phyloP scores from a whole-genome alignment of 139 green algal genomes.

The Medakamo hakoo region DNA sequence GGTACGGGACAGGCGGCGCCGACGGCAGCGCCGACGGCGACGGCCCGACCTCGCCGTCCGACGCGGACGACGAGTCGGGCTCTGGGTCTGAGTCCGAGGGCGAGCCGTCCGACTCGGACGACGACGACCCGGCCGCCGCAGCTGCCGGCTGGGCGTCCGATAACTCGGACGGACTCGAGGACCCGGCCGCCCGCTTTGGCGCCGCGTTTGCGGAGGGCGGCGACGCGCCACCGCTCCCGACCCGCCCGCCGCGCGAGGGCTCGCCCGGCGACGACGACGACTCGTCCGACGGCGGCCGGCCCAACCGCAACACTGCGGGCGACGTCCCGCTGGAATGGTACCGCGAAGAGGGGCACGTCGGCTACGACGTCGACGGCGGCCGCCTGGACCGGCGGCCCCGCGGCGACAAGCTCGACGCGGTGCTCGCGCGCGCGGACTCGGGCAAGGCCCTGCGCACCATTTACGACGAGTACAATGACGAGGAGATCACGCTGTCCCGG shows the following conservation, averaged over 20 bases:
- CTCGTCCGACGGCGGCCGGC: slow-evolving; percentile 84
- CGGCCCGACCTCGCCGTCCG: background rate
- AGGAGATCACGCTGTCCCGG: slow-evolving; percentile 75
- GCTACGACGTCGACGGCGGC: slow-evolving; percentile 66
- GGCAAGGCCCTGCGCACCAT: slow-evolving; percentile 30
- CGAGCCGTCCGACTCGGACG: background rate
- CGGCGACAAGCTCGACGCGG: slow-evolving; percentile 55
- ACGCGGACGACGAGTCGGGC: background rate
- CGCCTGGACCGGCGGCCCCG: slow-evolving; percentile 36
- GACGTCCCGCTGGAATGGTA: slow-evolving; percentile 89
- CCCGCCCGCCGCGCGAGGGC: no score
- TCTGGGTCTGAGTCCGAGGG: background rate
- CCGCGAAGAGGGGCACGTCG: slow-evolving; percentile 88
- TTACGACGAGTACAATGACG: slow-evolving; percentile 96
- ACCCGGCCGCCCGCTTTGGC: no score
- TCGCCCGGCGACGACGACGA: slow-evolving; percentile 37
- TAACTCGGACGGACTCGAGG: background rate
- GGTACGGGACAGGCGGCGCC: no score
- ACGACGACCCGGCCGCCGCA: background rate
- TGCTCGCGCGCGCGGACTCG: background rate
- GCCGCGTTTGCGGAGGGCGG: no score
- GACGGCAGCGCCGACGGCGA: no score
- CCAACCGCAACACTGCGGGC: slow-evolving; percentile 73
- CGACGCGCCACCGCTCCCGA: no score
- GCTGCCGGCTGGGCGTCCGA: background rate